Conservation (phyloP, 2,329 filamentous ascomycete species). For the Leptographium radiaticola region DNA sequence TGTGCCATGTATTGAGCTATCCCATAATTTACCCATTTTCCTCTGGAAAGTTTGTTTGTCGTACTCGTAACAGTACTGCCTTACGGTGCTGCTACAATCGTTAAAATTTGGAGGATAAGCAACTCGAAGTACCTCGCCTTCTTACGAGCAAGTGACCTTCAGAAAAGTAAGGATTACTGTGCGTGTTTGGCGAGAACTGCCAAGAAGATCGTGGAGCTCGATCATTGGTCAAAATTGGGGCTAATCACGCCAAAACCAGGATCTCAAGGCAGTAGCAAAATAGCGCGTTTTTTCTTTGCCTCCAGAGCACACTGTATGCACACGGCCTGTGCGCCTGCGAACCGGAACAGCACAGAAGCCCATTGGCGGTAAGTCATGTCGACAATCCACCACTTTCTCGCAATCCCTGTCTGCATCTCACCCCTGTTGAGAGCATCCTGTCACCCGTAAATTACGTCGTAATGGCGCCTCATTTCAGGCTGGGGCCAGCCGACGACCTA, state of each 20-base stretch:
- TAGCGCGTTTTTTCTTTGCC: neutral
- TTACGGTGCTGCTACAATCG: too few relatives aligned
- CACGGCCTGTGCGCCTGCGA: neutral
- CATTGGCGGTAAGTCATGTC: neutral
- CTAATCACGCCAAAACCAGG: neutral
- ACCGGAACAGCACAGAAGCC: neutral
- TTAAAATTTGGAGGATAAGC: too few relatives aligned
- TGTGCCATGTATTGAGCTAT: too few relatives aligned
- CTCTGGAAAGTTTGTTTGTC: too few relatives aligned
- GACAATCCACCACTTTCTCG: neutral
- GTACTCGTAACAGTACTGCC: too few relatives aligned
- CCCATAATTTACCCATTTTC: too few relatives aligned
- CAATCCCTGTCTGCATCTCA: neutral
- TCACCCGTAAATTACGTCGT: neutral
- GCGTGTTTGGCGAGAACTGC: neutral
- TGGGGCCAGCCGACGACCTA: neutral
- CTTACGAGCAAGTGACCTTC: neutral
- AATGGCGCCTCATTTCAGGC: neutral
- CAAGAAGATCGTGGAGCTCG: constrained; percentile 7
- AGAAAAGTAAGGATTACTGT: neutral
- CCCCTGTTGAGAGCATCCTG: neutral
- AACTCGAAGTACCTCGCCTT: neutral
- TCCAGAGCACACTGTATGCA: neutral
- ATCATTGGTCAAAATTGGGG: constrained; percentile 4
- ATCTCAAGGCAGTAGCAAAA: neutral